These are phyloP conservation scores for Leptographium galeiforme DNA, from an alignment of 2,329 filamentous ascomycete species.

Conservation along the genomic window DNA sequence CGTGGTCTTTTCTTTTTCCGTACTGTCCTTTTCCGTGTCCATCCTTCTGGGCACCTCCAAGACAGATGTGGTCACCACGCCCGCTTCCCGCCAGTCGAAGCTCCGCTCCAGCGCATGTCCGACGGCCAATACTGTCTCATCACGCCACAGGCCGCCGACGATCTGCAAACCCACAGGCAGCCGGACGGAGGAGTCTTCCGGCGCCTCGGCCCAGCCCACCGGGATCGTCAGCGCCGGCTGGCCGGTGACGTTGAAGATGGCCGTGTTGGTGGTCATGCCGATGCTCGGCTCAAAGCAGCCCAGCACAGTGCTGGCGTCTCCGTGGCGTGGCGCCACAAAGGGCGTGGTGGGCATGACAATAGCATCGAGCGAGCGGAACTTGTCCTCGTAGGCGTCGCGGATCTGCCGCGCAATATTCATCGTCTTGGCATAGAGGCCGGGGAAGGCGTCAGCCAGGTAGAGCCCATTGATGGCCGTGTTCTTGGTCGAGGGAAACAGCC, in stretches of 20 bases:
- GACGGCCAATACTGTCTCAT: not conserved
- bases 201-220: slow-evolving; percentile 16
- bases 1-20: not conserved
- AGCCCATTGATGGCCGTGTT: not conserved
- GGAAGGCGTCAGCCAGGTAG: slow-evolving; percentile 11
- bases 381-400: slow-evolving; percentile 31
- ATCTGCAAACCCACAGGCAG: slow-evolving; percentile 19
- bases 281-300: slow-evolving; percentile 26
- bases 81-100: not conserved
- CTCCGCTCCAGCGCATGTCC: not conserved
- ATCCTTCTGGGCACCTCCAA: too few species aligned
- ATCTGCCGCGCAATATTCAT: slow-evolving; percentile 30
- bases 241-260: slow-evolving; percentile 33
- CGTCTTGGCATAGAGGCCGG: slow-evolving; percentile 24
- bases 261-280: slow-evolving; percentile 28
- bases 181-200: slow-evolving; percentile 9
- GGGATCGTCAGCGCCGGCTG: slow-evolving; percentile 34
- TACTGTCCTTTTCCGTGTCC: too few species aligned
- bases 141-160: slow-evolving; percentile 13
- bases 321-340: slow-evolving; percentile 26
- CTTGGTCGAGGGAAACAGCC: not conserved
- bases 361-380: slow-evolving; percentile 27
- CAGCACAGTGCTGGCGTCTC: slow-evolving; percentile 20
- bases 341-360: slow-evolving; percentile 32
- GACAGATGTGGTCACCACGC: too few species aligned